A percentile compares a stretch with the other conserved stretches of the same genome.
These are phyloP conservation scores for Heterobasidion occidentale DNA, from an alignment of 1,284 basidiomycete species.

Conservation along the genomic window DNA sequence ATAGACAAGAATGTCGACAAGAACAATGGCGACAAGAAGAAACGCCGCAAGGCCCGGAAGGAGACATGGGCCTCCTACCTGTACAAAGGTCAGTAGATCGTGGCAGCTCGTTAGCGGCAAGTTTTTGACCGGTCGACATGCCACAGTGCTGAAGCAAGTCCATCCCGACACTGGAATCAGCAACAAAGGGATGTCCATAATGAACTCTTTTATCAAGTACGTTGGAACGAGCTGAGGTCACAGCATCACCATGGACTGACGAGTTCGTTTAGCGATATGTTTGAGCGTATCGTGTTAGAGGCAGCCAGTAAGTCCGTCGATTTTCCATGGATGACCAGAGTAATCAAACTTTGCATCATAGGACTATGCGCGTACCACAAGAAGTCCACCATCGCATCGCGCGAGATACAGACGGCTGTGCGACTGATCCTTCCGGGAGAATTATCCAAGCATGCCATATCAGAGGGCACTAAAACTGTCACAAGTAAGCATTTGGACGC, in stretches of 20 bases:
- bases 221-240: not conserved
- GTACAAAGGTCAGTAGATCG: slow-evolving; percentile 42
- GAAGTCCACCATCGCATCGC: slow-evolving; percentile 91
- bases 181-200: slow-evolving; percentile 71
- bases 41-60: slow-evolving; percentile 49
- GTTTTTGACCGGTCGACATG: not conserved
- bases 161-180: slow-evolving; percentile 74
- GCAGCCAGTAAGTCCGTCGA: slow-evolving; percentile 44
- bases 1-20: slow-evolving; percentile 34
- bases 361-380: slow-evolving; percentile 71
- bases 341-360: slow-evolving; percentile 11
- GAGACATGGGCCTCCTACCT: slow-evolving; percentile 64
- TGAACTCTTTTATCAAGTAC: slow-evolving; percentile 54
- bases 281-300: slow-evolving; percentile 65
- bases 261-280: slow-evolving; percentile 43
- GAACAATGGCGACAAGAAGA: slow-evolving; percentile 47
- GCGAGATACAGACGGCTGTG: slow-evolving; percentile 89
- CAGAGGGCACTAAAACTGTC: slow-evolving; percentile 63
- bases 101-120: not conserved
- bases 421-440: slow-evolving; percentile 88
- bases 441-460: slow-evolving; percentile 75
- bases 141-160: slow-evolving; percentile 54
- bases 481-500: slow-evolving; percentile 16
- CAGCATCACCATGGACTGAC: not conserved
- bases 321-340: not conserved